These are phyloP conservation scores for Arabidopsis arenosa DNA, from an alignment of 345 rosid species.

Conservation along the genomic window DNA sequence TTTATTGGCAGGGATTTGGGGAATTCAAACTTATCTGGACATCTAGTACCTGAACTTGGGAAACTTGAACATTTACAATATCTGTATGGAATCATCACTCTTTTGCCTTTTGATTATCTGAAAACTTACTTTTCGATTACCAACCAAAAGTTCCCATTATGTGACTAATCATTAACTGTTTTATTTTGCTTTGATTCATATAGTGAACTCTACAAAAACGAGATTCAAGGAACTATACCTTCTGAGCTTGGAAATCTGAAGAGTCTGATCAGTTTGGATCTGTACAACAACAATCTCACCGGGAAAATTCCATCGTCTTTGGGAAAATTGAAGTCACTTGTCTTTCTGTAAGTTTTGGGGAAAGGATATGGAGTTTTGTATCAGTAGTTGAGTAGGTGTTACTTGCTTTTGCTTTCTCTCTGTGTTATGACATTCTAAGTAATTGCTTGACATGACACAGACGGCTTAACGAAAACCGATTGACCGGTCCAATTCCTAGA, in stretches of 20 bases:
- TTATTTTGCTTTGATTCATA: background rate
- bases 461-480: slow-evolving; percentile 76
- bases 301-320: slow-evolving; percentile 73
- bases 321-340: slow-evolving; percentile 81
- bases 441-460: slow-evolving; percentile 14
- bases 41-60: slow-evolving; percentile 82
- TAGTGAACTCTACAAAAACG: slow-evolving; percentile 86
- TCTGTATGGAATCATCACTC: slow-evolving; percentile 60
- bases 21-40: slow-evolving; percentile 77
- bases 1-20: slow-evolving; percentile 76
- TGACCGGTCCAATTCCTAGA: slow-evolving; percentile 72
- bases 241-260: slow-evolving; percentile 75
- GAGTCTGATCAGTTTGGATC: slow-evolving; percentile 83
- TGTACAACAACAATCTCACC: slow-evolving; percentile 81
- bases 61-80: slow-evolving; percentile 84
- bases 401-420: background rate
- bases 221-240: slow-evolving; percentile 78
- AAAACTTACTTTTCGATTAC: background rate
- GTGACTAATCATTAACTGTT: background rate
- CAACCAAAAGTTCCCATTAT: background rate
- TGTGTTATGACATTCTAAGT: background rate
- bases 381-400: background rate
- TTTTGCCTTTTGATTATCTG: background rate
- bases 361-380: background rate
- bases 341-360: slow-evolving; percentile 64